phyloP scores from a whole-genome alignment of 2,329 filamentous ascomycete genomes.

The Trichoderma pleuroti region DNA sequence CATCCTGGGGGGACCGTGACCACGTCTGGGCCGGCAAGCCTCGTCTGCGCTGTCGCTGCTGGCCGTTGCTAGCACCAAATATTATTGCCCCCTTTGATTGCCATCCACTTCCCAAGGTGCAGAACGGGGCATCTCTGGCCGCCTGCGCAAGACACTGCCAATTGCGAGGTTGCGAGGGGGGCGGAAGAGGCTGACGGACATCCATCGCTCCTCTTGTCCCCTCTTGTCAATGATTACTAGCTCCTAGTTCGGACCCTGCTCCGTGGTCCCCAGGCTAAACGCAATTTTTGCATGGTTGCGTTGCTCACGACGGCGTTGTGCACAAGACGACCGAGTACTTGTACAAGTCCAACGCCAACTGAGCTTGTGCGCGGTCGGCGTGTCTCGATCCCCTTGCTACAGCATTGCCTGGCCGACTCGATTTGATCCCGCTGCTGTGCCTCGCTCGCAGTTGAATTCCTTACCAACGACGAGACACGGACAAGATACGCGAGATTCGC shows the following conservation, averaged over 20 bases:
- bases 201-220: background rate
- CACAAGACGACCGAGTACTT: background rate
- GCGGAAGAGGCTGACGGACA: background rate
- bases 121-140: background rate
- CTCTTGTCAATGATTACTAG: background rate
- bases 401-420: background rate
- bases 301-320: constrained; percentile 4
- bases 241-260: background rate
- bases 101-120: constrained; percentile 10
- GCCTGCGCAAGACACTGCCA: background rate
- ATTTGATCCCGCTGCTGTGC: background rate
- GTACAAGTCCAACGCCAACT: constrained; percentile 6
- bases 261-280: background rate
- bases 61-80: background rate
- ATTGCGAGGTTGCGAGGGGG: background rate
- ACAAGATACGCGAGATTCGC: background rate
- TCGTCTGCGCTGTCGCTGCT: background rate
- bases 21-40: constrained; percentile 1
- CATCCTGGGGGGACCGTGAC: constrained; percentile 2
- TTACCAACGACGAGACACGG: background rate
- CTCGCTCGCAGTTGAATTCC: background rate
- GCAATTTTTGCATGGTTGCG: background rate
- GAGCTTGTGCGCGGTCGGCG: constrained; percentile 2
- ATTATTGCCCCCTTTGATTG: constrained; percentile 15
- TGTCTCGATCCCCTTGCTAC: background rate